These are phyloP conservation scores for Akanthomyces muscarius DNA, from an alignment of 2,329 filamentous ascomycete species.

Conservation along the genomic window DNA sequence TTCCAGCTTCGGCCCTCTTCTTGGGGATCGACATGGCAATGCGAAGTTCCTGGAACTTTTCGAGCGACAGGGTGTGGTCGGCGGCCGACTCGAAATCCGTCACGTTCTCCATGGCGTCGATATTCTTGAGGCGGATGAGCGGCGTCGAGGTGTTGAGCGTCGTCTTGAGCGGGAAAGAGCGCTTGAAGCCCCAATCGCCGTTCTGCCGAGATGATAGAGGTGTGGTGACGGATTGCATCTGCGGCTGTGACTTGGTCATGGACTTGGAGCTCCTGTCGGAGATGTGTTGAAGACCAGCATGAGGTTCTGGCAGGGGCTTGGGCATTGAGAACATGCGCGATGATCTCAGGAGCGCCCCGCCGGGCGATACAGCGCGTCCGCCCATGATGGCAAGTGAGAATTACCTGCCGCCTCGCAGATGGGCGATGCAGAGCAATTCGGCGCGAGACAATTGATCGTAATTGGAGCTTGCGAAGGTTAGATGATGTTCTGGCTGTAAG, in stretches of 20 bases:
- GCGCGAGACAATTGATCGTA: conserved; percentile 20
- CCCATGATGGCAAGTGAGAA: conserved; percentile 27
- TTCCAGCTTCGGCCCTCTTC: conserved; percentile 21
- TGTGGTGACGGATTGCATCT: conserved; percentile 76
- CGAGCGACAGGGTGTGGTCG: conserved; percentile 74
- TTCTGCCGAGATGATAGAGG: conserved; percentile 65
- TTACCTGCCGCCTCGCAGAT: conserved; percentile 28
- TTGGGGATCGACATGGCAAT: conserved; percentile 62
- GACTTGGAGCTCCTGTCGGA: conserved; percentile 35
- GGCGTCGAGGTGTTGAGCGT: conserved; percentile 71
- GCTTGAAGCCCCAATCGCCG: conserved; percentile 92
- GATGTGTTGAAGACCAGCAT: conserved; percentile 39
- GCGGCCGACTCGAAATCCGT: conserved; percentile 83
- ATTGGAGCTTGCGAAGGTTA: conserved; percentile 13
- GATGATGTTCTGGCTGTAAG: conserved; percentile 27
- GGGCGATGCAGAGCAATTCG: conserved; percentile 21
- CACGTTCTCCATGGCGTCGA: conserved; percentile 83
- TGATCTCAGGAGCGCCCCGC: conserved; percentile 69
- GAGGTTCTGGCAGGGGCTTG: conserved; percentile 63
- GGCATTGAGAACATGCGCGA: conserved; percentile 91
- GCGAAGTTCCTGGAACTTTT: conserved; percentile 82
- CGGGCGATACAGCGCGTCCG: conserved; percentile 48
- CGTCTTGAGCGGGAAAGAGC: conserved; percentile 71
- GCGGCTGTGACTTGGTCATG: conserved; percentile 71
- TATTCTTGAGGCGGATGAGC: conserved; percentile 67